Percentiles rank a stretch among this genome's conserved stretches.
Evolutionary conservation across 179 eudicot species (phyloP).

Genomic region (Patellifolia procumbens): DNA sequence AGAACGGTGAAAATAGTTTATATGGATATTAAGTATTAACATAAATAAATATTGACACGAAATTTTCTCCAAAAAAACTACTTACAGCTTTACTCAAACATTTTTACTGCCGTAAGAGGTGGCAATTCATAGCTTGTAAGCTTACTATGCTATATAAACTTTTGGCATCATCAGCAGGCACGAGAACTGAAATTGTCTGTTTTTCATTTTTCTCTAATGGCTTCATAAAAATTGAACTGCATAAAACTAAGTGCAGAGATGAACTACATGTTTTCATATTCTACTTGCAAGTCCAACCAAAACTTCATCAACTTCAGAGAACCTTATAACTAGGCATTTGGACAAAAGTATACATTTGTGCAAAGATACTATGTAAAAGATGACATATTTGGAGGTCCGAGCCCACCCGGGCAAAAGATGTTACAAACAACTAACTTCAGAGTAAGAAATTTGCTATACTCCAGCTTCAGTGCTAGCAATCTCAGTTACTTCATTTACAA

Average conservation of each 20-base stretch:
- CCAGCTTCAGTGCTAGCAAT: conserved; percentile 9
- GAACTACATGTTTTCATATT: background rate
- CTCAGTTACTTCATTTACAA: conserved; percentile 6
- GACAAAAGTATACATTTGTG: background rate
- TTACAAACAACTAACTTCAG: background rate
- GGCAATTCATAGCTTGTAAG: too few species aligned
- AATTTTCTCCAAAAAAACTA: too few species aligned
- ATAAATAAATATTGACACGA: too few species aligned
- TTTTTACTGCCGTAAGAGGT: too few species aligned
- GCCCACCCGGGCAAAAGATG: background rate
- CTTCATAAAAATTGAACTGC: background rate
- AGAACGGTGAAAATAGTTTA: too few species aligned
- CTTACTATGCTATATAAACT: too few species aligned
- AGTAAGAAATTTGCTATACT: background rate
- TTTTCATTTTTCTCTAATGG: background rate
- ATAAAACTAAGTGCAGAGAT: background rate
- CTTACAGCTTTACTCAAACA: too few species aligned
- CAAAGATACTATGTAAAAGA: background rate
- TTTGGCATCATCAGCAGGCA: background rate
- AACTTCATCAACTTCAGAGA: background rate
- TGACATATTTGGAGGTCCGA: background rate
- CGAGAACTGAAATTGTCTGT: background rate
- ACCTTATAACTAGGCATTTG: background rate
- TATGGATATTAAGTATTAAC: too few species aligned
- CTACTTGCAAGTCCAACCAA: too few species aligned